phyloP scores from a whole-genome alignment of 2,329 filamentous ascomycete genomes.

The Apiospora malaysiana region DNA sequence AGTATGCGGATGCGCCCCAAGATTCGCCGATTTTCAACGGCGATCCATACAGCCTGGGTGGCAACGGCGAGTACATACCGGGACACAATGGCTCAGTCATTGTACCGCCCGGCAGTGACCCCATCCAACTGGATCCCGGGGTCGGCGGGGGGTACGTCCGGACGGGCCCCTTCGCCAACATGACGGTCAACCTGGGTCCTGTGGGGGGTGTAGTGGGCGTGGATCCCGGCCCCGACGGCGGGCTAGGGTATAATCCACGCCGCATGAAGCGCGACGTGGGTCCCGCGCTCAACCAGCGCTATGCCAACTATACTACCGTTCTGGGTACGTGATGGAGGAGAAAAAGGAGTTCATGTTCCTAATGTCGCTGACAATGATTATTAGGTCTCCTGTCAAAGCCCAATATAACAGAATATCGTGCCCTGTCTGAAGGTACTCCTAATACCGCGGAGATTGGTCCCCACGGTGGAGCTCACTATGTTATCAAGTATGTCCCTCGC shows the following conservation, averaged over 20 bases:
- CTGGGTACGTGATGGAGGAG: background rate
- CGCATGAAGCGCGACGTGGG: slow-evolving; percentile 36
- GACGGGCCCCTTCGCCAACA: slow-evolving; percentile 37
- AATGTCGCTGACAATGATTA: background rate
- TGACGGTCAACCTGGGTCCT: slow-evolving; percentile 39
- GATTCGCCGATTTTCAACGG: slow-evolving; percentile 63
- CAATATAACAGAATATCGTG: background rate
- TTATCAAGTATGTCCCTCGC: background rate
- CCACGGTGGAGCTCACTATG: background rate
- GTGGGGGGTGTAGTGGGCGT: slow-evolving; percentile 21
- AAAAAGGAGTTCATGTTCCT: no score
- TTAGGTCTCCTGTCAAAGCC: background rate
- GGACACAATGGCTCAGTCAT: slow-evolving; percentile 34
- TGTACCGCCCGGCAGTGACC: slow-evolving; percentile 53
- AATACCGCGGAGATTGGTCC: background rate
- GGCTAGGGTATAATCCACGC: slow-evolving; percentile 33
- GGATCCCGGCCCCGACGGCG: slow-evolving; percentile 30
- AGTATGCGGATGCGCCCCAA: slow-evolving; percentile 49
- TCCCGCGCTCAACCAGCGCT: slow-evolving; percentile 25
- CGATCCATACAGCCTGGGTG: slow-evolving; percentile 54
- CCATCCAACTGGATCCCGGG: slow-evolving; percentile 41
- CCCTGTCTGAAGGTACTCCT: background rate
- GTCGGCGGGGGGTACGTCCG: slow-evolving; percentile 38
- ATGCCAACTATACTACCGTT: background rate
- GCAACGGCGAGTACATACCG: slow-evolving; percentile 47